Percentiles rank a stretch among this genome's conserved stretches.
These are phyloP conservation scores for Fraxinus sp. DNA, from an alignment of 305 asterid species.

Conservation along the genomic window DNA sequence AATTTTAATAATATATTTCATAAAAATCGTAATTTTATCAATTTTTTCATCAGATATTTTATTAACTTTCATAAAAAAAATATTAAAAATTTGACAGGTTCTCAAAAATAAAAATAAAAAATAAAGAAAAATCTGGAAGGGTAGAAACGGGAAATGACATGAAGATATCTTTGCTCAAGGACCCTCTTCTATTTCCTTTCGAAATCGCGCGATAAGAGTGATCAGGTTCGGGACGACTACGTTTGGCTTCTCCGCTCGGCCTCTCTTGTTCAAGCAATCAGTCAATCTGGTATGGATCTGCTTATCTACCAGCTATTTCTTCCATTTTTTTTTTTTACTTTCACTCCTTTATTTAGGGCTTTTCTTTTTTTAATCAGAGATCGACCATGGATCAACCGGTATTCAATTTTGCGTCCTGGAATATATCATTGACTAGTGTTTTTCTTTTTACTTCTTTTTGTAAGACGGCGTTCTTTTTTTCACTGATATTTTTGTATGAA, in stretches of 20 bases:
- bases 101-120: too few species aligned
- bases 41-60: not conserved
- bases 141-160: not conserved
- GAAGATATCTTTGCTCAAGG: not conserved
- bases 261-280: not conserved
- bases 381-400: not conserved
- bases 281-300: conserved; percentile 15
- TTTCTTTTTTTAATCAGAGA: not conserved
- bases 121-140: not conserved
- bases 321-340: not conserved
- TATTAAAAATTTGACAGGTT: too few species aligned
- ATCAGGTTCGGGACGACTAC: conserved; percentile 17
- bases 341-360: not conserved
- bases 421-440: not conserved
- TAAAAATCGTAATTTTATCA: not conserved
- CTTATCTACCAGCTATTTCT: not conserved
- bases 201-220: conserved; percentile 11
- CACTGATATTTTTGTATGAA: not conserved
- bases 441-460: not conserved
- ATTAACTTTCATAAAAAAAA: too few species aligned
- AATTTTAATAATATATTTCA: too few species aligned
- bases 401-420: not conserved
- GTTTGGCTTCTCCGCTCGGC: conserved; percentile 12
- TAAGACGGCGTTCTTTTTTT: not conserved
- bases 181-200: not conserved